Base-by-base conservation (phyloP, 176 grass and related monocot genomes). In the Luzula sylvatica region DNA sequence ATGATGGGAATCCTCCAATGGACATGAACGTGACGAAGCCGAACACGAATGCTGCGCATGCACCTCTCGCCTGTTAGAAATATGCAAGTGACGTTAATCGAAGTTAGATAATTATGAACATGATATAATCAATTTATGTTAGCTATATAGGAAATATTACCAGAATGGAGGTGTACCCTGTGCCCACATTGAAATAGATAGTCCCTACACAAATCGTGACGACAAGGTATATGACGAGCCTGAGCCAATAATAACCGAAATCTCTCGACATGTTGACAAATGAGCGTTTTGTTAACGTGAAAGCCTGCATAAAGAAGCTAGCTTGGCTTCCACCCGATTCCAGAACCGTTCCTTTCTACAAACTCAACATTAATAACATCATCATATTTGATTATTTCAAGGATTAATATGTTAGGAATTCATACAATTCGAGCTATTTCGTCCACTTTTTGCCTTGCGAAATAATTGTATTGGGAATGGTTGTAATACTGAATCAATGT, bases 21-120 rank as follows among this genome's bases (percentile, higher is more conserved):
- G 93, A 99, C 93, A 99, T 99, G 58, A 99, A 99, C 14, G 93
- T 99, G 28, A 99, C 86, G 8, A 99, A 99, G 46, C 93, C 93
- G 15, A 99, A 92, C 50, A 99, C 78, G 4, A 99, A 99, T 0
- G 93, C 80, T 52, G 82, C 66, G 38, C 93, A 99, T 11, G 93
- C 47, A 58, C 38, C 93, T 8, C 93, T 78, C 29, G 86, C 78
- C 93, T 99, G 65, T 68, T 55, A 27, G 69, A 16, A 38, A 21
- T 45, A 49, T 38, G 17, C 9, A 42, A 20, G 4, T 29, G 18
- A 32, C 11, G 47, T 47, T 11, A 32, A 35, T 23, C 23, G 9
- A 14, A 6, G 11, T 13, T 63, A 27, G 15, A 15, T 47, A 18
- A 47, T 15, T 43, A 20, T 41, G 28, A 3, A 25, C 7, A 58